Evolutionary conservation across 805 yeast species (phyloP).

Genomic region (Cyberlindnera euphorbiiphila): DNA sequence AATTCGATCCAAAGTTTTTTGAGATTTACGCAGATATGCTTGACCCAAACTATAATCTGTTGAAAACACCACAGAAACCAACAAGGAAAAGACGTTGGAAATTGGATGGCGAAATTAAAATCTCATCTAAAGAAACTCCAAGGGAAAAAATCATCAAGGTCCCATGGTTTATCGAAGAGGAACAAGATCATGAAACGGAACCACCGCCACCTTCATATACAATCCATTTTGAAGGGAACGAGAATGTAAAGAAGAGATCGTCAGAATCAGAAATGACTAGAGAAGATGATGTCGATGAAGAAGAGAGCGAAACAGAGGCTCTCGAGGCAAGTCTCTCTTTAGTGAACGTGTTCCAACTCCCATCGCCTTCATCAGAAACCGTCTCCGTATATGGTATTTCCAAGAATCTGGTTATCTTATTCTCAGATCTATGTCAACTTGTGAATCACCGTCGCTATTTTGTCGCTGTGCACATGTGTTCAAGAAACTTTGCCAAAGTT

Average conservation of each 20-base stretch:
- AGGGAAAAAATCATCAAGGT: constrained; percentile 24
- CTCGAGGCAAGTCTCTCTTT: constrained; percentile 6
- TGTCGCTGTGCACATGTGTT: constrained; percentile 30
- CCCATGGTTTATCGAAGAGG: constrained; percentile 21
- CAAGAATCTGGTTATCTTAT: constrained; percentile 31
- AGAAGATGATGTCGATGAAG: neutral
- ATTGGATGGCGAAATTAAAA: constrained; percentile 15
- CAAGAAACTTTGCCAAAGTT: constrained; percentile 44
- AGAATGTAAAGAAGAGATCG: constrained; percentile 2
- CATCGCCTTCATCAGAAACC: neutral
- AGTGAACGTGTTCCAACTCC: constrained; percentile 8
- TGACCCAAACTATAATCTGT: constrained; percentile 20
- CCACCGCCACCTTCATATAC: constrained; percentile 26
- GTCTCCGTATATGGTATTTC: constrained; percentile 20
- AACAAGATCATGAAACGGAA: constrained; percentile 18
- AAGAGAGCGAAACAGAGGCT: neutral
- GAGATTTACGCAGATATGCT: constrained; percentile 23
- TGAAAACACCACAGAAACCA: constrained; percentile 8
- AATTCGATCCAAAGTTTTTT: constrained; percentile 14
- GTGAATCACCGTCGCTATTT: constrained; percentile 45
- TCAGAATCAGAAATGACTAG: too few species aligned
- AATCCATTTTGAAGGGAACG: constrained; percentile 18
- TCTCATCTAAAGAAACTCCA: constrained; percentile 22
- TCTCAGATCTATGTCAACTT: constrained; percentile 37
- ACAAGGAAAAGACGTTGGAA: too few species aligned